phyloP scores from a whole-genome alignment of 2,329 filamentous ascomycete genomes.

The Pseudogymnoascus sp. region DNA sequence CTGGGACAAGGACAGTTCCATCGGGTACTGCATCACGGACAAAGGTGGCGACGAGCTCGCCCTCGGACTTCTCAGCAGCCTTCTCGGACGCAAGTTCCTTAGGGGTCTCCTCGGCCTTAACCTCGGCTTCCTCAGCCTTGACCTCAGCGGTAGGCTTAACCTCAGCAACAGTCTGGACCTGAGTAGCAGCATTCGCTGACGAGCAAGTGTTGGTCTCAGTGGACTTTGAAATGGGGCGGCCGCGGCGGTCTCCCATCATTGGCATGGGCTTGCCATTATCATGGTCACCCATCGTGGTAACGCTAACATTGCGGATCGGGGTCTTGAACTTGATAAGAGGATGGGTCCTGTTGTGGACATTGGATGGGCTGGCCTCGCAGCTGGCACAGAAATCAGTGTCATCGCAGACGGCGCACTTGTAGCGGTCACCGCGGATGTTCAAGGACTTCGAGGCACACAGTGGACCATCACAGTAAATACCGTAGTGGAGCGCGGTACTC shows the following conservation, averaged over 20 bases:
- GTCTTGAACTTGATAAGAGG: conserved; percentile 96
- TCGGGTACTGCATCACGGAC: conserved; percentile 72
- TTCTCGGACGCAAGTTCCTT: conserved; percentile 22
- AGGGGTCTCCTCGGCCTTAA: conserved; percentile 23
- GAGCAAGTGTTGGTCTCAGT: conserved; percentile 41
- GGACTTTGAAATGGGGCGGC: conserved; percentile 33
- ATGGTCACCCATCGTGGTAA: conserved; percentile 77
- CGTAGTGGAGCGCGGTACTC: conserved; percentile 55
- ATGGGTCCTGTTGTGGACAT: conserved; percentile 89
- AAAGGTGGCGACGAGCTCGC: conserved; percentile 57
- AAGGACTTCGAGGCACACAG: conserved; percentile 61
- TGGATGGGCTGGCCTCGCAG: conserved; percentile 81
- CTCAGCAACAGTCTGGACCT: conserved; percentile 67
- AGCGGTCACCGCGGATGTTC: conserved; percentile 81
- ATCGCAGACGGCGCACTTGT: conserved; percentile 95
- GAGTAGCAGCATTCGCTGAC: conserved; percentile 44
- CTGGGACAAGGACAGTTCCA: conserved; percentile 62
- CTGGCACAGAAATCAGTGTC: conserved; percentile 91
- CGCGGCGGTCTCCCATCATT: conserved; percentile 60
- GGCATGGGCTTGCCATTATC: conserved; percentile 55
- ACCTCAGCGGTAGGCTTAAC: conserved; percentile 48
- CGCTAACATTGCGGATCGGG: conserved; percentile 76
- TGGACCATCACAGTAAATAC: conserved; percentile 92
- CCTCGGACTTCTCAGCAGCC: conserved; percentile 18
- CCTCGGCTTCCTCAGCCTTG: conserved; percentile 28